Base-by-base conservation (phyloP, 805 yeast species). In the Brettanomyces sp. region DNA sequence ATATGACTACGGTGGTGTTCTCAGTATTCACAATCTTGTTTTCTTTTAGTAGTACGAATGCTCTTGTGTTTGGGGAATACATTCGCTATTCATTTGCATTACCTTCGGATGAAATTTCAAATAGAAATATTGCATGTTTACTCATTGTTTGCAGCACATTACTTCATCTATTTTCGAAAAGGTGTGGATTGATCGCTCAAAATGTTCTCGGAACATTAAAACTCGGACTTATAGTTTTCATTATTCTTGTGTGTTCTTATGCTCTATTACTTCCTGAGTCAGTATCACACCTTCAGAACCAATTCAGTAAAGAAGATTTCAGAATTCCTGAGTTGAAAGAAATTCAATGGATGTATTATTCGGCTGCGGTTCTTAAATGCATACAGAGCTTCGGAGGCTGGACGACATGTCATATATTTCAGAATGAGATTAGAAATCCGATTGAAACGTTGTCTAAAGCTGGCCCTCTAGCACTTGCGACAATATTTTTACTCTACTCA, bases 191-290 rank as follows among this genome's bases (percentile, higher is more conserved):
- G 1, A 56, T 63, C 13, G 65, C 82, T 12, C 89, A 83, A 56
- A 83, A 82, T 53, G 49, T 75, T 11, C 60, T 83, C 3, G 91
- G 93, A 0, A 70, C 69, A 6, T 54, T 84, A 56, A 85, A 85
- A 57, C 57, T 85, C 41, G 56, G 66, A 3, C 62, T 84, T 30
- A 68, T 83, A 37, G 70, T 62, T 0, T 58, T 80, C 1, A 76
- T 84, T 70, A 67, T 78, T 3, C 43, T 71, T 4, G 74, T 83
- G 0, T 86, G 90, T 0, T 14, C 80, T 2, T 82, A 78, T 53
- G 80, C 76, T 4, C 50, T 77, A n/a, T 36, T 68, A 1, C 51
- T 76, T n/a, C 85, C 77, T n/a, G 55, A 62, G 38, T 66, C 65
- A 0, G 36, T 67, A 3, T 70, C 76, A 0, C 67, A 66, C n/a